Base-by-base conservation (phyloP, 2,329 filamentous ascomycete species). In the Monosporascus cannonballus region DNA sequence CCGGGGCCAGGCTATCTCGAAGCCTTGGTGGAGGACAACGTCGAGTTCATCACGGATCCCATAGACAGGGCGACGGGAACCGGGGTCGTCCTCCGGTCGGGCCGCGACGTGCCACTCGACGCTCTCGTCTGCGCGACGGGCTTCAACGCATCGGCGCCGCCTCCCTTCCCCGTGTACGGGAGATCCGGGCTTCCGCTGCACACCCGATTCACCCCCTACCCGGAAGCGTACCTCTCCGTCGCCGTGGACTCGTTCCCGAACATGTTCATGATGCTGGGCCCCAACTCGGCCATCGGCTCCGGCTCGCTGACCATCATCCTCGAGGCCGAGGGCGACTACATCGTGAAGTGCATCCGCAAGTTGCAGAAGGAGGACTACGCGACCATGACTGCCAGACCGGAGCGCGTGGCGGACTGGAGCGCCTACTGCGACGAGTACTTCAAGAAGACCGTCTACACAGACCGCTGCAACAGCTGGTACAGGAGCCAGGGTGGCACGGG, bases 391-490 rank as follows among this genome's bases (percentile, higher is more conserved):
- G 71, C 77, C 1, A 76, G 71, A 59, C 56, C 66, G 1, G 68
- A 74, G 36, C 64, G 73, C 17, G 72, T 79, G 25, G 63, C 70
- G 22, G 76, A 78, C 54, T 80, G 78, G 59, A 68, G 67, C 42
- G 69, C 66, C 25, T 79, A 76, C 60, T 70, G 73, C 36, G 69
- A 73, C 41, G 70, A 71, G 49, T 76, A 79, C 58, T 76, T 80
- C 61, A 69, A 72, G 56, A 61, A 68, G 5, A 78, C 74, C 0
- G 76, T 79, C 2, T 79, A 77, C 61, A 64, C 69, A 6, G 75
- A 74, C 41, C 62, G 67, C 9, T 82, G 79, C 63, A 73, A 72
- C 54, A 77, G 74, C 50, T 82, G 78, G 79, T 83, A 82, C 61
- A 76, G 77, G 61, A 69, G 71, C 34, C 69, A 72, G 9, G 69